Conservation (phyloP, 2,329 filamentous ascomycete species). For the Ophiosphaerella herpotricha region DNA sequence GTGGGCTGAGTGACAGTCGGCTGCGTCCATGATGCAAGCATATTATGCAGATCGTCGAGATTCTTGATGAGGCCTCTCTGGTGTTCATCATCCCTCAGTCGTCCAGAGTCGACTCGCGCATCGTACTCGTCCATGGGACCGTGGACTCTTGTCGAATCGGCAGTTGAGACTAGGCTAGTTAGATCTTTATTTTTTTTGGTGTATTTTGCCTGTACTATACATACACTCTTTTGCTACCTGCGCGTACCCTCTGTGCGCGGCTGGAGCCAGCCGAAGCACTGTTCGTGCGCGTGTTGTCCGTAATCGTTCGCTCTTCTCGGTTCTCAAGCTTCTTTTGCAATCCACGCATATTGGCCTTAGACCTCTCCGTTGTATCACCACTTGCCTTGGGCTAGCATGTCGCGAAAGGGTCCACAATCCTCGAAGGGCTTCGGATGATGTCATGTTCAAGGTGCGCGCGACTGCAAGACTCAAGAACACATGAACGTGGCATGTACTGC, state of each 20-base stretch:
- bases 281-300: slow-evolving; percentile 7
- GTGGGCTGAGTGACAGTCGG: slow-evolving; percentile 77
- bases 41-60: slow-evolving; percentile 86
- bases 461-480: neutral
- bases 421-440: slow-evolving; percentile 40
- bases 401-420: slow-evolving; percentile 35
- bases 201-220: slow-evolving; percentile 1
- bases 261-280: slow-evolving; percentile 6
- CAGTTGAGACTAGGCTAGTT: slow-evolving; percentile 15
- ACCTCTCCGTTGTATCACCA: slow-evolving; percentile 3
- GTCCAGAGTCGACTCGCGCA: slow-evolving; percentile 72
- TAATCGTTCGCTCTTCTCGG: slow-evolving; percentile 8
- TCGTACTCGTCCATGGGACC: slow-evolving; percentile 92
- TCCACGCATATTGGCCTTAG: slow-evolving; percentile 33
- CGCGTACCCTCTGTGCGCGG: slow-evolving; percentile 32
- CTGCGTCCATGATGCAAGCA: slow-evolving; percentile 73
- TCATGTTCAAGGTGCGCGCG: slow-evolving; percentile 27
- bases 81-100: slow-evolving; percentile 83
- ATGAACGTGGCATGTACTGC: neutral
- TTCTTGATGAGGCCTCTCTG: slow-evolving; percentile 90
- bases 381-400: slow-evolving; percentile 20
- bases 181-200: neutral
- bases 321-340: slow-evolving; percentile 23
- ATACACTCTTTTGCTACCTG: slow-evolving; percentile 32
- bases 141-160: slow-evolving; percentile 16